A percentile compares a stretch with the other conserved stretches of the same genome.
Conservation (phyloP, 2,329 filamentous ascomycete species). For the Teratosphaeria zuluensis region DNA sequence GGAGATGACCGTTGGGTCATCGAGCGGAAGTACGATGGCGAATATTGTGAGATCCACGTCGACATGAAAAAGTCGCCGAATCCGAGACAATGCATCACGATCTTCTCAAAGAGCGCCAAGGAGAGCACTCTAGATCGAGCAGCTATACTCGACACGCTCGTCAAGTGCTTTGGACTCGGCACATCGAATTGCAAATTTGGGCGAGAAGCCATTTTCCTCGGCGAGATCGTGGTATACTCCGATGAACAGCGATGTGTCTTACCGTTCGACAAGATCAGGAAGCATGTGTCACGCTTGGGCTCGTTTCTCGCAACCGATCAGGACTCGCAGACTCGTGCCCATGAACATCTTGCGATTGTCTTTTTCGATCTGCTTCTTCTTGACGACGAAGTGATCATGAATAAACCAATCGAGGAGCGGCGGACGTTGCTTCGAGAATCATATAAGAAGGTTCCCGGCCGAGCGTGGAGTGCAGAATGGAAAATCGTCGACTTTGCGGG, state of each 20-base stretch:
- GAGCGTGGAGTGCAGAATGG: slow-evolving; percentile 57
- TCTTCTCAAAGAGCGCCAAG: slow-evolving; percentile 88
- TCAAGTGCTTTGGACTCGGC: slow-evolving; percentile 55
- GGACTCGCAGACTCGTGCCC: slow-evolving; percentile 52
- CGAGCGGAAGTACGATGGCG: slow-evolving; percentile 73
- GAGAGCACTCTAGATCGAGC: slow-evolving; percentile 67
- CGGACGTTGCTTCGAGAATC: slow-evolving; percentile 51
- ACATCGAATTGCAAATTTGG: slow-evolving; percentile 49
- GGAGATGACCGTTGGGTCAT: slow-evolving; percentile 55
- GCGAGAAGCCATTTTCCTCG: slow-evolving; percentile 66
- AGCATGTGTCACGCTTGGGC: slow-evolving; percentile 67
- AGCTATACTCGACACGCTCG: slow-evolving; percentile 54
- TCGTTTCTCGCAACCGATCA: slow-evolving; percentile 55
- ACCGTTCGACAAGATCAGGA: slow-evolving; percentile 73
- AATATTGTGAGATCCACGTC: slow-evolving; percentile 84
- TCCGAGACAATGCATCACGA: slow-evolving; percentile 50
- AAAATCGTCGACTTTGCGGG: slow-evolving; percentile 57
- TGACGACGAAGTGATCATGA: slow-evolving; percentile 45
- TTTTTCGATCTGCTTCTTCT: slow-evolving; percentile 52
- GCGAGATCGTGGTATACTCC: slow-evolving; percentile 72
- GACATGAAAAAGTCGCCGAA: slow-evolving; percentile 46
- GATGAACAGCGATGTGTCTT: slow-evolving; percentile 55
- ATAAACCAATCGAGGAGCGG: slow-evolving; percentile 49
- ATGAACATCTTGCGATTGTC: slow-evolving; percentile 51
- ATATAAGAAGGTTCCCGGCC: slow-evolving; percentile 47